A percentile compares a stretch with the other conserved stretches of the same genome.
phyloP scores from a whole-genome alignment of 2,329 filamentous ascomycete genomes.

The Fusarium piperis region DNA sequence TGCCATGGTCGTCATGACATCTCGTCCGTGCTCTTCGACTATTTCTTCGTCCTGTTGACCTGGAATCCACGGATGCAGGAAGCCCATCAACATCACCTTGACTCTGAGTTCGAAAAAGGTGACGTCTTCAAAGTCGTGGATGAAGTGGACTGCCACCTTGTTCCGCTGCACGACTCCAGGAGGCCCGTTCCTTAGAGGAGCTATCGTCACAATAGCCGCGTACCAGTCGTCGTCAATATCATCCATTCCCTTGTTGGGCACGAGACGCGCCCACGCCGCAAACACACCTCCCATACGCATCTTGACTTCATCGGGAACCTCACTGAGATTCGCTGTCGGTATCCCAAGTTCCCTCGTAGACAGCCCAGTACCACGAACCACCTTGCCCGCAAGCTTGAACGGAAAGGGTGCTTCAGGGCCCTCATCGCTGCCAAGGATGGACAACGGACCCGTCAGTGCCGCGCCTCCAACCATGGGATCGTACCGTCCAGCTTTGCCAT shows the following conservation, averaged over 20 bases:
- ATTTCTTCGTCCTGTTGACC: slow-evolving; percentile 33
- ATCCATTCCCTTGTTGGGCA: slow-evolving; percentile 46
- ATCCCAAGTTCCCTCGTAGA: slow-evolving; percentile 54
- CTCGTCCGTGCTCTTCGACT: slow-evolving; percentile 47
- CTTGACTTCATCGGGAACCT: slow-evolving; percentile 62
- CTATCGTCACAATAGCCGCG: slow-evolving; percentile 66
- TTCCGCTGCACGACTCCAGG: slow-evolving; percentile 60
- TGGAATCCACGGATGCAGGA: slow-evolving; percentile 54
- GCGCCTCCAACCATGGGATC: slow-evolving; percentile 47
- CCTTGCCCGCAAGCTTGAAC: slow-evolving; percentile 59
- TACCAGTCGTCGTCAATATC: slow-evolving; percentile 61
- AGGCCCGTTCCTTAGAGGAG: slow-evolving; percentile 57
- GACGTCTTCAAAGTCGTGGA: slow-evolving; percentile 58
- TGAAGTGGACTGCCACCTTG: slow-evolving; percentile 62
- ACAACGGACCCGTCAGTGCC: slow-evolving; percentile 45
- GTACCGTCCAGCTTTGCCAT: slow-evolving; percentile 50
- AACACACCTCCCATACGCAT: slow-evolving; percentile 69
- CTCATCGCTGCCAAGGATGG: slow-evolving; percentile 57
- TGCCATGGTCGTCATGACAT: slow-evolving; percentile 55
- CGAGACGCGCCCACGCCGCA: slow-evolving; percentile 69
- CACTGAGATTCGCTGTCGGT: slow-evolving; percentile 64
- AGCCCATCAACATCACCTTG: slow-evolving; percentile 68
- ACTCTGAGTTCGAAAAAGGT: slow-evolving; percentile 57
- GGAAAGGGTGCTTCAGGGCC: slow-evolving; percentile 66
- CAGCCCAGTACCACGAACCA: slow-evolving; percentile 56